Percentiles rank a stretch among this genome's conserved stretches.
phyloP scores from a whole-genome alignment of 768 basidiomycete species.

The Xerocomus potaroensis region DNA sequence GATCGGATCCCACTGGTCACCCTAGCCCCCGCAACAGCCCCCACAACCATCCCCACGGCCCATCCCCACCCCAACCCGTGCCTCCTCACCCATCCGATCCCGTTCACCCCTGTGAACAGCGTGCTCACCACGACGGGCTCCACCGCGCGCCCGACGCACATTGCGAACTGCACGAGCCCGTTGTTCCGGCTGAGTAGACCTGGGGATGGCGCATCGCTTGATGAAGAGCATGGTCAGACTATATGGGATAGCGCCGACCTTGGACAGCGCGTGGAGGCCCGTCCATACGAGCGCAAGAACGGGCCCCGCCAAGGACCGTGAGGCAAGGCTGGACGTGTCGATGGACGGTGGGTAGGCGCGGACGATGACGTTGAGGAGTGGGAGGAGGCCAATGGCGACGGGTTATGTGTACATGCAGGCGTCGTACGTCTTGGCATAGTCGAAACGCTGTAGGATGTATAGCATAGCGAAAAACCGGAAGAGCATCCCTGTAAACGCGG shows the following conservation, averaged over 20 bases:
- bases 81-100: conserved; percentile 6
- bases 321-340: too few species aligned
- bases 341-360: conserved; percentile 18
- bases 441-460: conserved; percentile 44
- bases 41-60: conserved; percentile 12
- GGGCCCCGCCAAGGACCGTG: too few species aligned
- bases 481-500: conserved; percentile 47
- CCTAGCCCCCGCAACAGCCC: conserved; percentile 8
- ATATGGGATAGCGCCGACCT: conserved; percentile 6
- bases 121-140: conserved; percentile 50
- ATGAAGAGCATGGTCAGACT: conserved; percentile 62
- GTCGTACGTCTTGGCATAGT: conserved; percentile 47
- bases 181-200: conserved; percentile 55
- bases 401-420: conserved; percentile 53
- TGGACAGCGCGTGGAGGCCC: conserved; percentile 40
- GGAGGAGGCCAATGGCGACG: conserved; percentile 43
- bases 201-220: conserved; percentile 46
- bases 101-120: conserved; percentile 16
- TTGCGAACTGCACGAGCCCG: conserved; percentile 53
- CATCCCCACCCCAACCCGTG: conserved; percentile 12
- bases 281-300: conserved; percentile 44
- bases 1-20: conserved; percentile 6
- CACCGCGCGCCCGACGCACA: conserved; percentile 51
- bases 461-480: conserved; percentile 54
- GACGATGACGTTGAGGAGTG: conserved; percentile 48